Conservation (phyloP, 1,139 yeast genomes). For the Saccharomyces hybrid region DNA sequence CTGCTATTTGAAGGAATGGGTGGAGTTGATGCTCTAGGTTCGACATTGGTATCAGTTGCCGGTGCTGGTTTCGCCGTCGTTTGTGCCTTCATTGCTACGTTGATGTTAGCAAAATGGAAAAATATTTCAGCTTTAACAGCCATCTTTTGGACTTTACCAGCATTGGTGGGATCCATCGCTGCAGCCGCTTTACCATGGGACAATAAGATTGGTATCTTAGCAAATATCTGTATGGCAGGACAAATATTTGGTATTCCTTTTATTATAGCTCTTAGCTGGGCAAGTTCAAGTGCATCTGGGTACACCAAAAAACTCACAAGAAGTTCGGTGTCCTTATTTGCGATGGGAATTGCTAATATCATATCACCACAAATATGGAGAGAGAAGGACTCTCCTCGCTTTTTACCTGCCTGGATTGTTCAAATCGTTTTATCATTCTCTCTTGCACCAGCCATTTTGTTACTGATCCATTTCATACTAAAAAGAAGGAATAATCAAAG, state of each 20-base stretch:
- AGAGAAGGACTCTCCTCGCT: constrained; percentile 37
- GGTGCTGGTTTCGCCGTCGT: constrained; percentile 39
- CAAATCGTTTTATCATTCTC: constrained; percentile 43
- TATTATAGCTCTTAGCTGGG: constrained; percentile 38
- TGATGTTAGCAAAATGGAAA: constrained; percentile 20
- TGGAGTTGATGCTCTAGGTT: constrained; percentile 36
- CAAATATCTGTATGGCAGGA: constrained; percentile 36
- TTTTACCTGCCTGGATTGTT: constrained; percentile 45
- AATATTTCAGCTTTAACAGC: constrained; percentile 32
- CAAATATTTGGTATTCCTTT: constrained; percentile 38
- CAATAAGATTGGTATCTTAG: constrained; percentile 38
- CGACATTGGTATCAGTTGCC: constrained; percentile 48
- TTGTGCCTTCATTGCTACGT: constrained; percentile 32
- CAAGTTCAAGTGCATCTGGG: constrained; percentile 33
- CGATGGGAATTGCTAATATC: constrained; percentile 37
- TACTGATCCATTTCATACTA: constrained; percentile 36
- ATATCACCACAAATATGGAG: constrained; percentile 43
- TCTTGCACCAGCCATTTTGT: constrained; percentile 35
- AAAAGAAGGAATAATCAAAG: constrained; percentile 36
- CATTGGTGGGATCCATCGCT: constrained; percentile 40
- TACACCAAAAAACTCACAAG: constrained; percentile 38
- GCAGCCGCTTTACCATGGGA: constrained; percentile 38
- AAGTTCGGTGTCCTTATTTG: constrained; percentile 35
- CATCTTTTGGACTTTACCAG: constrained; percentile 37
- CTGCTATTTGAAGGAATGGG: constrained; percentile 39